Evolutionary conservation across 257 asterid genomes (phyloP), one percentile per base, ranked within the genome.

Genomic region (Ehretia macrophylla): DNA sequence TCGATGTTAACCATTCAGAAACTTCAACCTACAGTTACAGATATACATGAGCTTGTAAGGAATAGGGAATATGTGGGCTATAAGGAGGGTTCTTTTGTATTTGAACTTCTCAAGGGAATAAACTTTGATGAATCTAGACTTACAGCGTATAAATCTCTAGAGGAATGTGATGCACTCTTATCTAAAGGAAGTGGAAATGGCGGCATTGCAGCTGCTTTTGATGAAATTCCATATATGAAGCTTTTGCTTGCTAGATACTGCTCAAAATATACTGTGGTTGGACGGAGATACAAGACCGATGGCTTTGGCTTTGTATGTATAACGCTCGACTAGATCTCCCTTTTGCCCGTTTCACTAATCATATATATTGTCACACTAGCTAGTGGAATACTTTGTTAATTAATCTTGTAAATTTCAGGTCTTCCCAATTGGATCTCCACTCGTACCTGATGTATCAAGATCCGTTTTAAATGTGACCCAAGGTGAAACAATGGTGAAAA

Each of bases 1-100:
- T 71, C 90, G 14, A 77, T 75, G 77, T 17, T 83, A 61, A 83
- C 90, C 1, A 79, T 81, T 17, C 67, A 79, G 55, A 60, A 79
- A 51, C 72, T 81, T 13, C 77, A 70, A 32, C 92, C 85, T 11
- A 72, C 87, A 5, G 62, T 84, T 4, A 79, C 75, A 14, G 73
- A 80, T 58, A 60, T 68, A 17, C 60, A 62, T 14, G 64, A 60
- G 58, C 81, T 83, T 17, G 50, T 72, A 8, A 68, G 58, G 14
- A 72, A 55, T 59, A 63, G 59, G 13, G 82, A 68, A 13, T 40
- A 21, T 14, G 73, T 76, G 17, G 79, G 76, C 12, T 68, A 57
- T 45, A 27, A 10, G 3, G 3, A 20, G 0, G 71, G 66, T 32
- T 63, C 76, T 9, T 74, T 71, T 55, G 63, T 74, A 5, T 11